phyloP scores from a whole-genome alignment of 2,329 filamentous ascomycete genomes.

The Talaromyces amestolkiae region DNA sequence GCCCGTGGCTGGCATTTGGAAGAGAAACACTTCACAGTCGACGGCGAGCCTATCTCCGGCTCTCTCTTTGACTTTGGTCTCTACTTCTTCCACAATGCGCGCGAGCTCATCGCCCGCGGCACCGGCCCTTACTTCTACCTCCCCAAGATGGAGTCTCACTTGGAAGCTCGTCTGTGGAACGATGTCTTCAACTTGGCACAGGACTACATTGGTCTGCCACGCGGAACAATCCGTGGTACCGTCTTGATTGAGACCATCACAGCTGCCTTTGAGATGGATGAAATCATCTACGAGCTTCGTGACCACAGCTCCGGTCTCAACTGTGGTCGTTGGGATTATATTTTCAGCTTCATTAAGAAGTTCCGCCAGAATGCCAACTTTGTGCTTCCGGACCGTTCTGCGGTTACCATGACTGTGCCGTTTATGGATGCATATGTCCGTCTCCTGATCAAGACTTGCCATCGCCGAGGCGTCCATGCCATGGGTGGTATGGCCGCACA shows the following conservation, averaged over 20 bases:
- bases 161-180: constrained; percentile 97
- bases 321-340: constrained; percentile 99
- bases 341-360: constrained; percentile 99
- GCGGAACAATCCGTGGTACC: constrained; percentile 90
- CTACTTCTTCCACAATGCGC: constrained; percentile 98
- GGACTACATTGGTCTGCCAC: constrained; percentile 83
- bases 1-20: constrained; percentile 97
- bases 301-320: constrained; percentile 96
- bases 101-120: constrained; percentile 79
- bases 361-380: constrained; percentile 94
- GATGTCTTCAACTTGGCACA: constrained; percentile 95
- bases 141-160: constrained; percentile 96
- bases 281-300: constrained; percentile 98
- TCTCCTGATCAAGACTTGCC: constrained; percentile 96
- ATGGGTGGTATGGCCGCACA: constrained; percentile 99
- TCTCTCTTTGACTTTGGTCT: constrained; percentile 95
- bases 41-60: constrained; percentile 91
- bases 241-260: constrained; percentile 97
- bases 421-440: constrained; percentile 99
- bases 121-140: constrained; percentile 96
- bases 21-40: constrained; percentile 95
- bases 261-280: constrained; percentile 98
- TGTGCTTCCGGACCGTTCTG: constrained; percentile 83
- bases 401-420: constrained; percentile 94
- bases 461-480: constrained; percentile 92